These are phyloP conservation scores for Trifolium subterraneum DNA, from an alignment of 306 rosid genomes.

Conservation along the genomic window DNA sequence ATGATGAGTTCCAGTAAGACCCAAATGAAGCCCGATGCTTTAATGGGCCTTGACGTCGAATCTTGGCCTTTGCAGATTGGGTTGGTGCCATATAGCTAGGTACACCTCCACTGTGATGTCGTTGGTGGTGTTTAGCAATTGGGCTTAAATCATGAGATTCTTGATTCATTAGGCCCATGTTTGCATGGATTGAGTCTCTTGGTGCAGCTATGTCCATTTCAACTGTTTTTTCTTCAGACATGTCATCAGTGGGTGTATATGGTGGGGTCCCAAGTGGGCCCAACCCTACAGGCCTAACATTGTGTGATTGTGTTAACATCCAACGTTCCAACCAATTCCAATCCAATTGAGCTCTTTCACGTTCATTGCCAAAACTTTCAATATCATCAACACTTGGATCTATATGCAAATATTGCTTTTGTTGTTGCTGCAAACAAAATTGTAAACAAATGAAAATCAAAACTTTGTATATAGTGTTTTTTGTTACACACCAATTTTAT, in stretches of 20 bases:
- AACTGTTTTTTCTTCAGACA: slow-evolving; percentile 84
- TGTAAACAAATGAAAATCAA: too few species aligned
- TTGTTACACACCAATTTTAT: too few species aligned
- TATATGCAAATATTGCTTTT: slow-evolving; percentile 45
- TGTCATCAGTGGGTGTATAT: slow-evolving; percentile 48
- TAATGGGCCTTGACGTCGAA: slow-evolving; percentile 46
- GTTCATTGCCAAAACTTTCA: slow-evolving; percentile 41
- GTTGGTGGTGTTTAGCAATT: slow-evolving; percentile 36
- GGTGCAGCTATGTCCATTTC: slow-evolving; percentile 65
- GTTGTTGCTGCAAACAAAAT: slow-evolving; percentile 43
- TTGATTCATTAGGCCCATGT: slow-evolving; percentile 39
- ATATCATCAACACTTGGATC: slow-evolving; percentile 42
- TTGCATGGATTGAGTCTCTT: slow-evolving; percentile 30
- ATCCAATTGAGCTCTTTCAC: slow-evolving; percentile 66
- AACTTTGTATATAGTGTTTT: too few species aligned
- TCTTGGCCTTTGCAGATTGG: slow-evolving; percentile 90
- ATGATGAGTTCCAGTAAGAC: slow-evolving; percentile 67
- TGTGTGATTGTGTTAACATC: slow-evolving; percentile 71
- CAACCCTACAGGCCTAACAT: slow-evolving; percentile 30
- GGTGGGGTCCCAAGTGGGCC: slow-evolving; percentile 45
- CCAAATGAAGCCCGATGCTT: slow-evolving; percentile 55
- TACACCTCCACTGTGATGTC: slow-evolving; percentile 33
- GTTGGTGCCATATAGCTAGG: slow-evolving; percentile 97
- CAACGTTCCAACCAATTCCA: slow-evolving; percentile 93
- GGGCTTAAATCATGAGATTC: slow-evolving; percentile 48